Evolutionary conservation across 2,329 filamentous ascomycete species (phyloP), one percentile per base, ranked within the genome.

Genomic region (Paecilomyces sp.): DNA sequence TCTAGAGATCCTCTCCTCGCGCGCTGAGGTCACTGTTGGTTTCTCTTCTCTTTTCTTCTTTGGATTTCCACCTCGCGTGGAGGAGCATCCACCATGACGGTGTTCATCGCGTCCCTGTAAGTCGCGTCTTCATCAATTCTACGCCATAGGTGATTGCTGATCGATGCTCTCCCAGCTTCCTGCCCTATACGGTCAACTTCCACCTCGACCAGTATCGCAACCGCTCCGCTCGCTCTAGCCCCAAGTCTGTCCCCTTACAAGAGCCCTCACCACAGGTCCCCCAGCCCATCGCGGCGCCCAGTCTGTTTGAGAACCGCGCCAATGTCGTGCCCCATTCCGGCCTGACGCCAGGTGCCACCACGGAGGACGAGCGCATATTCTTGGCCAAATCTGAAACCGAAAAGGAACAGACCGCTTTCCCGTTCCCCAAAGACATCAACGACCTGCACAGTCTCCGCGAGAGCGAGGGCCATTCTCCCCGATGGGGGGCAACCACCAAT

Each of bases 111-210:
- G 59, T 84, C 83, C 33, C 76, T 86, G 82, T 85, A 79, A 74
- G 82, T 79, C 58, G n/a, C 41, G 52, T 36, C 28, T 65, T 61
- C 58, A 54, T 13, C 56, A 50, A 60, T 58, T 33, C 24, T 13
- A 33, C 9, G 13, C 24, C 3, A 13, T 5, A 13, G 22, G 22
- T 22, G 22, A 22, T 22, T 22, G 22, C 25, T 28, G 25, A 28
- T 28, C 2, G 25, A 28, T 22, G 22, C 22, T 11, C 24, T 80
- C 78, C n/a, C 70, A 96, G 92, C 60, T 96, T 96, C 72, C 84
- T 97, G 36, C 93, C 93, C 34, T 92, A 96, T 74, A 97, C 93
- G 50, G 82, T 96, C 69, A 88, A 96, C 74, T 97, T 97, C 74
- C 87, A 88, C 66, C 81, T 90, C 59, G 84, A 75, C 54, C 67